These are phyloP conservation scores for Aphanomyces invadans DNA, from an alignment of 352 stramenopile species.

Conservation along the genomic window DNA sequence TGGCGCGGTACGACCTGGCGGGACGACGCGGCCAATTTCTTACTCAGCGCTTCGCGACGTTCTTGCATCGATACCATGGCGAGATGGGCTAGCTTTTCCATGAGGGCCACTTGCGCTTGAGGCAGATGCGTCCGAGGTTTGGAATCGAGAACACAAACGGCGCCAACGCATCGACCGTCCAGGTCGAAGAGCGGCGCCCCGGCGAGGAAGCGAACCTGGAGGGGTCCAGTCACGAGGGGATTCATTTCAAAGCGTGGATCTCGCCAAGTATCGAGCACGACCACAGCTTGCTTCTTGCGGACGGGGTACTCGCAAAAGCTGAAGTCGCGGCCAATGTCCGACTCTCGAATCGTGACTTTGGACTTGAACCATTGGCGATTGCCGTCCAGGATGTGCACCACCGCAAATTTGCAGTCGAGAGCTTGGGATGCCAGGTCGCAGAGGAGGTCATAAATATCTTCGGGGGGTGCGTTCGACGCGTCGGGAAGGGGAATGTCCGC, in stretches of 20 bases:
- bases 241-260: slow-evolving; percentile 87
- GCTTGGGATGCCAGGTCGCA: slow-evolving; percentile 71
- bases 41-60: slow-evolving; percentile 56
- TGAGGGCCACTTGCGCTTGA: slow-evolving; percentile 70
- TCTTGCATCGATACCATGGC: slow-evolving; percentile 84
- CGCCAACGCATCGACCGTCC: slow-evolving; percentile 65
- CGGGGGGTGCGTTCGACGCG: slow-evolving; percentile 33
- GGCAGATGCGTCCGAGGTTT: slow-evolving; percentile 52
- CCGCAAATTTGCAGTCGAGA: slow-evolving; percentile 66
- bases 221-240: slow-evolving; percentile 83
- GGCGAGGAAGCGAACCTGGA: slow-evolving; percentile 90
- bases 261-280: slow-evolving; percentile 82
- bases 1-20: slow-evolving; percentile 40
- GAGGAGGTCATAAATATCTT: slow-evolving; percentile 77
- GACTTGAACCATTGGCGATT: slow-evolving; percentile 95
- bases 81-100: slow-evolving; percentile 77
- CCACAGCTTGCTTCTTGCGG: slow-evolving; percentile 57
- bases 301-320: slow-evolving; percentile 80
- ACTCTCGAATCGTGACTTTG: slow-evolving; percentile 64
- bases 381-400: slow-evolving; percentile 87
- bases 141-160: slow-evolving; percentile 72
- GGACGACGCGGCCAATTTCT: slow-evolving; percentile 36
- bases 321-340: slow-evolving; percentile 73
- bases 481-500: slow-evolving; percentile 27
- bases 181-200: slow-evolving; percentile 87